These are phyloP conservation scores for Breynia disticha DNA, from an alignment of 441 rosid species.

Conservation along the genomic window DNA sequence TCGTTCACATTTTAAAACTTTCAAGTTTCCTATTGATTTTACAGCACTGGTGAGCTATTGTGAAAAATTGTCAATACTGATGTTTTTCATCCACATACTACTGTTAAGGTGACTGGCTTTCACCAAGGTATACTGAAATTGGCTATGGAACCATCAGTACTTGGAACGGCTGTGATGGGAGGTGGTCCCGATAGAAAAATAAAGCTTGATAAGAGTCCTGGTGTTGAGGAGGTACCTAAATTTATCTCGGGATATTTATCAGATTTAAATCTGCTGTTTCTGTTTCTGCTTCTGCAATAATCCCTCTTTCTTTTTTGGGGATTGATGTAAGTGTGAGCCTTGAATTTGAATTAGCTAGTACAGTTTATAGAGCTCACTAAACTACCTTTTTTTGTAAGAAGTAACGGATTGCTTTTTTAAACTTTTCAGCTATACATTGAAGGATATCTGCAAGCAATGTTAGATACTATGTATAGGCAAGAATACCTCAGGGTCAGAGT, in stretches of 20 bases:
- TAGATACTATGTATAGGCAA: slow-evolving; percentile 80
- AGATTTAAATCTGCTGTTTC: neutral
- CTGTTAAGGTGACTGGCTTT: slow-evolving; percentile 66
- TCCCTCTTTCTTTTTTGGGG: neutral
- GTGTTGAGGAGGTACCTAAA: slow-evolving; percentile 71
- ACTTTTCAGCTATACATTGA: slow-evolving; percentile 73
- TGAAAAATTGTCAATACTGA: slow-evolving; percentile 5
- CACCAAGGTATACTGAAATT: slow-evolving; percentile 85
- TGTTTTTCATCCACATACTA: slow-evolving; percentile 8
- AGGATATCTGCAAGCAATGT: slow-evolving; percentile 96
- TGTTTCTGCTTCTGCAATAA: neutral
- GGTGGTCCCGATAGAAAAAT: slow-evolving; percentile 91
- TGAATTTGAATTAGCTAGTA: neutral
- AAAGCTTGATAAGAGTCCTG: slow-evolving; percentile 81
- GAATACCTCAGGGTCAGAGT: slow-evolving; percentile 93
- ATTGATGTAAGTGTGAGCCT: neutral
- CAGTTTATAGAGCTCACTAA: neutral
- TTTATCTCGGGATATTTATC: no score
- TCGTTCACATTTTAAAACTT: slow-evolving; percentile 8
- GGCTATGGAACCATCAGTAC: slow-evolving; percentile 92
- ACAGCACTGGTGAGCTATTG: neutral
- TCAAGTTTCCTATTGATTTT: slow-evolving; percentile 2
- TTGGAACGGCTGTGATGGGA: slow-evolving; percentile 84
- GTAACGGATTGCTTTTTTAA: slow-evolving; percentile 13
- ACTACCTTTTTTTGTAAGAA: neutral